Evolutionary conservation across 768 basidiomycete species (phyloP), one percentile per base, ranked within the genome.

Genomic region (Boletus reticulatus): DNA sequence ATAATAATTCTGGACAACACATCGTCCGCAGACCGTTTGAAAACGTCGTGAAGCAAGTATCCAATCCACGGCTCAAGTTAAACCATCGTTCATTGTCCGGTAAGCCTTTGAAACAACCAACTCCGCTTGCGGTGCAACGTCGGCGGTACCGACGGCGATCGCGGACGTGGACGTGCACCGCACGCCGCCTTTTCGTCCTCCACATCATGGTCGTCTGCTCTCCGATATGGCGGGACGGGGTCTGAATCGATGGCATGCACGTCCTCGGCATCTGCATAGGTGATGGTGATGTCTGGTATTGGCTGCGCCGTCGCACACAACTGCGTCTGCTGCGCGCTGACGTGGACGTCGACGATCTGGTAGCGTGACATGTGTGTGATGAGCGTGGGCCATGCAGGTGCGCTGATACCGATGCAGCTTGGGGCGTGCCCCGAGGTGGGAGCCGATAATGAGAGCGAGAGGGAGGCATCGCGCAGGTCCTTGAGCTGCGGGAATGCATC

Each of bases 361-460:
- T 77, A 80, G 19, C 76, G 72, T 8, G 75, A 48, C 49, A 84
- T 62, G 50, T 73, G 72, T 1, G 73, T 55, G 12, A 76, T 59
- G 6, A 82, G 68, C 3, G 69, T 69, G 6, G 70, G 56, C 84
- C 84, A 85, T 36, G 76, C 84, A 36, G 68, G 76, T 43, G 71
- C 79, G 38, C 75, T 84, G 62, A 83, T 85, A 52, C 75, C 76
- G 38, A 80, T 80, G 24, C 63, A 68, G 45, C 73, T 64, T 53
- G 66, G 57, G 6, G 71, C 57, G 0, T 71, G 69, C 11, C 72
- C 68, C 34, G 11, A 6, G 34, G 34, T 36, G 29, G 74, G 63
- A 2, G 69, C 60, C 5, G 74, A 72, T 16, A 80, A 63, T 31
- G 71, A 73, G 58, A 85, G 80, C 6, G 74, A 69, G 6, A 85